Evolutionary conservation across 768 basidiomycete genomes (phyloP), one percentile per base, ranked within the genome.

Genomic region (Psilocybe tampanensis): DNA sequence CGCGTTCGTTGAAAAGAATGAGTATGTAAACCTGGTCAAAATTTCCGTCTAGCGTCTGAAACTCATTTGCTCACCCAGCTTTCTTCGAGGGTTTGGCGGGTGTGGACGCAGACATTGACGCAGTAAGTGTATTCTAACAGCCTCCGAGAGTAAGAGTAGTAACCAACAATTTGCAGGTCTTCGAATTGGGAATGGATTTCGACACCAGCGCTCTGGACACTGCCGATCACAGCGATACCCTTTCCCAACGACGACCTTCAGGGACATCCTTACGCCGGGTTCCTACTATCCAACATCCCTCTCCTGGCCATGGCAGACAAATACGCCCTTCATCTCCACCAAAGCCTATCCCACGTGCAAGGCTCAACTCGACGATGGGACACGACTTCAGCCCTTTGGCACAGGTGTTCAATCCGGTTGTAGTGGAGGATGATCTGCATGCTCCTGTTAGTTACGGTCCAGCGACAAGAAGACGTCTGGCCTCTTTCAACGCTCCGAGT

Each of bases 81-180:
- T 76, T 94, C 44, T 86, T 95, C 56, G 93, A 95, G 61, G 88
- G 89, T 9, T 70, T 94, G 13, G 84, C 79, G n/a, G 90, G 92
- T 2, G 78, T 84, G 2, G 85, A 79, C 56, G 76, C 81, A 3
- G 89, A 92, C 64, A 94, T 95, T 55, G 87, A 89, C 61, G 82
- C 85, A 7, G 91, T 92, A 66, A 18, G 84, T 66, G 36, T 42
- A 26, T 21, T 29, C n/a, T n/a, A 32, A 34, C 15, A 22, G 2
- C 21, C 15, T 29, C 12, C 44, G 22, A 41, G 17, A 7, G 9
- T 4, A 23, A 45, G 9, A 13, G 29, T 13, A 18, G 18, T 8
- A 51, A 9, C 44, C 54, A n/a, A 52, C 19, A 47, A 17, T 21
- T 39, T 29, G 18, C 42, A 92, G 86, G 84, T 94, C 18, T 94